Conservation (phyloP, 2,329 filamentous ascomycete species). For the Colletotrichum orchidophilum region DNA sequence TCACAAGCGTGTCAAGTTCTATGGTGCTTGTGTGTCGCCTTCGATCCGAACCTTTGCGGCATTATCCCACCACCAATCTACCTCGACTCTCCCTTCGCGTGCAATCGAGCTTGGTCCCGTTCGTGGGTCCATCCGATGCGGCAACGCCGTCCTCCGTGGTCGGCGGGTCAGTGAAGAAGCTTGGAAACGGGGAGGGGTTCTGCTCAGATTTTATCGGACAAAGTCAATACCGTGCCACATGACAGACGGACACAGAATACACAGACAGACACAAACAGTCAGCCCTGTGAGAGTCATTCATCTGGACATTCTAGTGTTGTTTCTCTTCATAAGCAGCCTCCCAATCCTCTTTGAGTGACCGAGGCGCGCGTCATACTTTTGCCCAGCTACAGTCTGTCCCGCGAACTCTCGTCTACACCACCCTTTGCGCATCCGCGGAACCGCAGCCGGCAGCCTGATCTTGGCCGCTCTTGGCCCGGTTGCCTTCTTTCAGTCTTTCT, state of each 20-base stretch:
- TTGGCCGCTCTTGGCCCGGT: conserved; percentile 4
- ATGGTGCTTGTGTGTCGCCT: background rate
- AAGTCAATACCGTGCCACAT: conserved; percentile 16
- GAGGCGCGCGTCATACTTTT: conserved; percentile 1
- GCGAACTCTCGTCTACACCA: background rate
- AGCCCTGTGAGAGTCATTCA: background rate
- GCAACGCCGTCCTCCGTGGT: conserved; percentile 13
- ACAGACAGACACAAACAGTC: background rate
- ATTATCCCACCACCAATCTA: conserved; percentile 10
- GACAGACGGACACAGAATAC: background rate
- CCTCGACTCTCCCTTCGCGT: background rate
- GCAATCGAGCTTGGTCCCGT: background rate
- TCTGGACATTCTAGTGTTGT: background rate
- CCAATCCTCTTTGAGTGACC: conserved; percentile 3
- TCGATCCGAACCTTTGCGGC: conserved; percentile 5
- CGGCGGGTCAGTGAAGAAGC: background rate
- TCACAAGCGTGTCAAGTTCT: background rate
- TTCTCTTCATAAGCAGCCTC: background rate
- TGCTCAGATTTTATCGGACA: conserved; percentile 15
- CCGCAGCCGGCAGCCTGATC: conserved; percentile 12
- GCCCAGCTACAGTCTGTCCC: conserved; percentile 14
- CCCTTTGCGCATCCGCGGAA: background rate
- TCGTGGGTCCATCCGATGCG: conserved; percentile 16
- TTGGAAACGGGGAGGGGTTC: background rate
- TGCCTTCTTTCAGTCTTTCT: background rate